phyloP scores from a whole-genome alignment of 2,329 filamentous ascomycete species.

The Fusarium ramigenum region DNA sequence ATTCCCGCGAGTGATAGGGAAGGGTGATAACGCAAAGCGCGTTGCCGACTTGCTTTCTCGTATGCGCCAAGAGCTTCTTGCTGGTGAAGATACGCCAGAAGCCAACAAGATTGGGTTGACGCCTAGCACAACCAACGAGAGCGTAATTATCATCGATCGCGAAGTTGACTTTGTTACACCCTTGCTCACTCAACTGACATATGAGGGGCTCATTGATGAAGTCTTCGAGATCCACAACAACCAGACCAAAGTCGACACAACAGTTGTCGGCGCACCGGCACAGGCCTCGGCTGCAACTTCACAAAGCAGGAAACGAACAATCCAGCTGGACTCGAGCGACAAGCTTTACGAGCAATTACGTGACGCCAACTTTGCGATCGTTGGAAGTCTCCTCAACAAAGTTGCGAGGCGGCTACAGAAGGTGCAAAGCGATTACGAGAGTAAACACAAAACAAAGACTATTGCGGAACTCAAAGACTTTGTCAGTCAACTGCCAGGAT shows the following conservation, averaged over 20 bases:
- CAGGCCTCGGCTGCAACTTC: conserved; percentile 66
- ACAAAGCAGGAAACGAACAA: conserved; percentile 81
- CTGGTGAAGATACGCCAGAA: conserved; percentile 77
- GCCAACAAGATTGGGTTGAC: conserved; percentile 73
- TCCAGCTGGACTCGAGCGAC: conserved; percentile 88
- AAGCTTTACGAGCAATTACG: conserved; percentile 87
- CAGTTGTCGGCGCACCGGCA: conserved; percentile 80
- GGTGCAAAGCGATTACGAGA: conserved; percentile 89
- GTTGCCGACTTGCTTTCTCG: conserved; percentile 87
- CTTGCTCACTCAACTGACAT: conserved; percentile 93
- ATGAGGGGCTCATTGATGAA: conserved; percentile 95
- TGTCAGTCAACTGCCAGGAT: conserved; percentile 90
- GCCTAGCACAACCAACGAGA: conserved; percentile 89
- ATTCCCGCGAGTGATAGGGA: conserved; percentile 93
- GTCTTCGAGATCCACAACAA: conserved; percentile 92
- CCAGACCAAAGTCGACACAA: conserved; percentile 90
- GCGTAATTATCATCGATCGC: conserved; percentile 92
- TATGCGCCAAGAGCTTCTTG: conserved; percentile 89
- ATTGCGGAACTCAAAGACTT: conserved; percentile 93
- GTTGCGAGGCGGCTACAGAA: conserved; percentile 84
- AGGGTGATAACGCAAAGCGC: conserved; percentile 91
- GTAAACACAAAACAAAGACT: conserved; percentile 86
- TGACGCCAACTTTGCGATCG: conserved; percentile 94
- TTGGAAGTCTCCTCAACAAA: conserved; percentile 88
- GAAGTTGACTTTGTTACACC: conserved; percentile 94